Base-by-base conservation (phyloP, 2,329 filamentous ascomycete species). In the Fusarium devonianum region DNA sequence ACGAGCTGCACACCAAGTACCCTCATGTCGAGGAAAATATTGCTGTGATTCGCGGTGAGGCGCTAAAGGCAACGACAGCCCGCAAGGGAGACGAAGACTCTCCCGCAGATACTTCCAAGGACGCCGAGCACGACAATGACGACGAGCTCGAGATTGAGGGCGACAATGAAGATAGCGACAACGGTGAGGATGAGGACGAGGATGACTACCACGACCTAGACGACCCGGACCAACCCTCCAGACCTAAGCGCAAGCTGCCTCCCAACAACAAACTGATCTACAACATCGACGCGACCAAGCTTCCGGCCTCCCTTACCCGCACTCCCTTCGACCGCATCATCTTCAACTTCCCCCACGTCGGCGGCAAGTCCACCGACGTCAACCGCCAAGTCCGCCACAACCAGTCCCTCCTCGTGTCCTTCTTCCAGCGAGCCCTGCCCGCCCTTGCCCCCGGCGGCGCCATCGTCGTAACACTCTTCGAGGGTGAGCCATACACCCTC, bases 291-390 rank as follows among this genome's bases (percentile, higher is more conserved):
- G 89, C 87, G 2, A 85, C 80, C 32, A 87, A 72, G 49, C 79
- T 88, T 67, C 76, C 76, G 19, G 69, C 76, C 22, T 63, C 67
- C n/a, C 79, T 78, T 63, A 58, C 64, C 53, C 69, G 67, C 29
- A 70, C 71, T 19, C 60, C 67, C 53, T 92, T 88, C 79, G 86
- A 96, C 70, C 82, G 85, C 47, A 87, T 97, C 55, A 79, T 93
- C 60, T 99, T 97, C 83, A 96, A 97, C 78, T 99, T 99, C 72
- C 94, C 94, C 25, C 94, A 99, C 75, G 89, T 95, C 4, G 94
- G 94, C 57, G 94, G 94, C 34, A 87, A 95, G 65, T 89, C 85
- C 58, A 97, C 88, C 62, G 92, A 97, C 75, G 88, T 97, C 46
- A 97, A 97, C 75, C 82, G 94, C 25, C 94, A 99, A 74, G 92